These are phyloP conservation scores for Globisporangium nodosum DNA, from an alignment of 352 stramenopile genomes.

Conservation along the genomic window DNA sequence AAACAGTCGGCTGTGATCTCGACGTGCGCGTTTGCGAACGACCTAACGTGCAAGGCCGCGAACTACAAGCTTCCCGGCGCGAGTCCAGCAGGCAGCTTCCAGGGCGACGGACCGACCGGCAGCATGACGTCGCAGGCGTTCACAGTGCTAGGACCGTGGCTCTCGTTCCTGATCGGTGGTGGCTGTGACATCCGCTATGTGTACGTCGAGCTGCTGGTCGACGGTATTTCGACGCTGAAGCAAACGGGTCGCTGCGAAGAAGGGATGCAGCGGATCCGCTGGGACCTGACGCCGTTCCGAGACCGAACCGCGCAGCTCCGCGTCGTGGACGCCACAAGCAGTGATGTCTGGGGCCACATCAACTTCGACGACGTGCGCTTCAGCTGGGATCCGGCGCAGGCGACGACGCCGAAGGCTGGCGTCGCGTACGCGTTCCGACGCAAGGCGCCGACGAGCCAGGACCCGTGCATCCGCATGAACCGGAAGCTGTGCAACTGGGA, in stretches of 20 bases:
- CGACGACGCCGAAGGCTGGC: slow-evolving; percentile 56
- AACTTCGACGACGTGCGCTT: slow-evolving; percentile 96
- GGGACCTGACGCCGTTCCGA: slow-evolving; percentile 81
- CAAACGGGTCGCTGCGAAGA: slow-evolving; percentile 89
- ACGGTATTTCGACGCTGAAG: slow-evolving; percentile 83
- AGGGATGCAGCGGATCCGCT: slow-evolving; percentile 85
- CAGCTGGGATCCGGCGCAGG: slow-evolving; percentile 81
- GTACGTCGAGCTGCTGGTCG: slow-evolving; percentile 94
- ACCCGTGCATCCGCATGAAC: slow-evolving; percentile 65
- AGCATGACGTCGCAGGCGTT: slow-evolving; percentile 95
- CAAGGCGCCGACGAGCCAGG: slow-evolving; percentile 39
- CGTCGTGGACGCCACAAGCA: slow-evolving; percentile 90
- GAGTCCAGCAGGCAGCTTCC: slow-evolving; percentile 57
- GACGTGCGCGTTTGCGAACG: slow-evolving; percentile 64
- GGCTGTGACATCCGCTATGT: slow-evolving; percentile 89
- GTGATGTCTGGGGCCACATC: slow-evolving; percentile 91
- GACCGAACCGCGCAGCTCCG: slow-evolving; percentile 87
- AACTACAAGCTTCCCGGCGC: slow-evolving; percentile 78
- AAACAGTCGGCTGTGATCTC: slow-evolving; percentile 39
- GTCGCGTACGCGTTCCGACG: slow-evolving; percentile 79
- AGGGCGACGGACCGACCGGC: slow-evolving; percentile 89
- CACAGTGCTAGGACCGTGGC: slow-evolving; percentile 78
- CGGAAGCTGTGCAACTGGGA: slow-evolving; percentile 78
- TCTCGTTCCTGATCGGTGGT: slow-evolving; percentile 94
- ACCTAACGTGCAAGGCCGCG: slow-evolving; percentile 43